Evolutionary conservation across 139 green algal species (phyloP).

Genomic region (Astrephomene gubernaculifera): DNA sequence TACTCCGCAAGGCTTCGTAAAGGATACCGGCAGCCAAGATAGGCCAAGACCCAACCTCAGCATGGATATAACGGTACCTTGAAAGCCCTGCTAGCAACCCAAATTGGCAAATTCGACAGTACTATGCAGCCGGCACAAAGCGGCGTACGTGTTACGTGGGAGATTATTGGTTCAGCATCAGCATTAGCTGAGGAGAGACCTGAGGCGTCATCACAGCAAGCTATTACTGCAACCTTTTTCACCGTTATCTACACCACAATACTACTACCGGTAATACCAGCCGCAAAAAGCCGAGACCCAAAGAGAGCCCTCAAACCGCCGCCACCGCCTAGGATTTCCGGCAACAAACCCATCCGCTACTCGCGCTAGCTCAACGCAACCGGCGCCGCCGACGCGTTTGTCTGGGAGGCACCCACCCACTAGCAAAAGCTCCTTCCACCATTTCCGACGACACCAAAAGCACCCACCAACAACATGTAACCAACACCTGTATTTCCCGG

Average conservation of each 20-base stretch:
- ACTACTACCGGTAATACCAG: background rate
- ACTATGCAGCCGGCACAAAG: background rate
- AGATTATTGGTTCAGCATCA: background rate
- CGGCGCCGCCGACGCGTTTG: too few species aligned
- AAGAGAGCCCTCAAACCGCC: too few species aligned
- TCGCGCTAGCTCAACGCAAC: too few species aligned
- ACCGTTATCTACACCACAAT: background rate
- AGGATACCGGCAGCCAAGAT: background rate
- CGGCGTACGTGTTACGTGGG: background rate
- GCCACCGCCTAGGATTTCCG: too few species aligned
- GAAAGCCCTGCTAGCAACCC: background rate
- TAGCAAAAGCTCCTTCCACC: too few species aligned
- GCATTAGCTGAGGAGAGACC: background rate
- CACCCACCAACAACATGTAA: too few species aligned
- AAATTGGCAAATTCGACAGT: background rate
- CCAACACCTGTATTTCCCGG: too few species aligned
- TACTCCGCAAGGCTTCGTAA: background rate
- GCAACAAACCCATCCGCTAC: too few species aligned
- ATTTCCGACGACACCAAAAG: too few species aligned
- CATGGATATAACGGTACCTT: background rate
- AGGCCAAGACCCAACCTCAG: background rate
- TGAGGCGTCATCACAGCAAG: background rate
- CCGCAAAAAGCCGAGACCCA: background rate
- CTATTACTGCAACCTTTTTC: background rate
- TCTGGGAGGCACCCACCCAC: too few species aligned